A percentile compares a stretch with the other conserved stretches of the same genome.
phyloP scores from a whole-genome alignment of 2,329 filamentous ascomycete genomes.

The Penicillium sp. region DNA sequence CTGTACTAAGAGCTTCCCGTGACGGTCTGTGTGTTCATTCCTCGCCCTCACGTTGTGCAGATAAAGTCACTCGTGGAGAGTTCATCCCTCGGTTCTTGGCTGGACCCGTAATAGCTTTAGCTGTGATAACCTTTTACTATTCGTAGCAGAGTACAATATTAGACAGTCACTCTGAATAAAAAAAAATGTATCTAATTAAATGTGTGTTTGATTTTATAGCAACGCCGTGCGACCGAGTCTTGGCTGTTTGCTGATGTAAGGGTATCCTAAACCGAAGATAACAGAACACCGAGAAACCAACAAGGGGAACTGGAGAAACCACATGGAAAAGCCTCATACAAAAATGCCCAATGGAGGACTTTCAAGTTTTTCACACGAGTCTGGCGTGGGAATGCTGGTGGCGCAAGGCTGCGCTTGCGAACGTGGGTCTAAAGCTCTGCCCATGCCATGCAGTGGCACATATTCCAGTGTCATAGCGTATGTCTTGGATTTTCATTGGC shows the following conservation, averaged over 20 bases:
- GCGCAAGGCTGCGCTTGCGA: background rate
- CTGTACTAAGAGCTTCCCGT: background rate
- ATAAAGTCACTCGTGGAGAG: background rate
- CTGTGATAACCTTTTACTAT: background rate
- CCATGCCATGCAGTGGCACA: background rate
- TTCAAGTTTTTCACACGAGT: background rate
- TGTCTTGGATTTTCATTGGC: background rate
- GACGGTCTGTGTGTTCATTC: background rate
- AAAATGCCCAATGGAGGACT: background rate
- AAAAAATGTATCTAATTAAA: background rate
- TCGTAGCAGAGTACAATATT: too few species aligned
- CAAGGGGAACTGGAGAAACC: background rate
- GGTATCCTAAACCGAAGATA: background rate
- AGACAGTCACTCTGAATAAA: background rate
- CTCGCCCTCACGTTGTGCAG: background rate
- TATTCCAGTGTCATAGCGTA: background rate
- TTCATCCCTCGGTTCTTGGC: background rate
- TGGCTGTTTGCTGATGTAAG: background rate
- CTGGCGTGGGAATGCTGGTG: background rate
- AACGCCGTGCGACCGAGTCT: background rate
- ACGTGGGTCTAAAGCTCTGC: background rate
- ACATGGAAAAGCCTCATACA: conserved; percentile 1
- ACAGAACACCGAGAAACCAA: background rate
- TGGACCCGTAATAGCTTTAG: background rate
- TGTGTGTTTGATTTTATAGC: background rate